Base-by-base conservation (phyloP, 441 rosid genomes). In the Biscutella auriculata region DNA sequence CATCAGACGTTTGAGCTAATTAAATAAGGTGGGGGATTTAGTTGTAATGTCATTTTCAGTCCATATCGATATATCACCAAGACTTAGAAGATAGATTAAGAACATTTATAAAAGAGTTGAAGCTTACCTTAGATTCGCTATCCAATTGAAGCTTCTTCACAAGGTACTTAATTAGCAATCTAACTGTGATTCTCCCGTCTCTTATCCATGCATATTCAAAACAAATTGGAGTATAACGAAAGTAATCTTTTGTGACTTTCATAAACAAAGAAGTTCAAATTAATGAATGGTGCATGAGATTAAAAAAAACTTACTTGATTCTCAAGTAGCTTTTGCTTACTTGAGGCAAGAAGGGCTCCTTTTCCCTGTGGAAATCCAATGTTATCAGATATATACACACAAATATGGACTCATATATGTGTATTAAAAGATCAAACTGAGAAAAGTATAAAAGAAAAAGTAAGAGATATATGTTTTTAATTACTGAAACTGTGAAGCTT, bases 101-200 rank as follows among this genome's bases (percentile, higher is more conserved):
- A 44, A 9, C 39, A 29, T 35, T 40, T 32, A 27, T 12, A 35
- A 44, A 50, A 57, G 37, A 57, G 43, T 42, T 36, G 9, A 35
- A 49, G 57, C 43, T 56, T 71, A 71, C 75, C 75, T 71, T 60
- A 19, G 68, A 43, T 55, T 66, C 71, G 82, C 79, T 81, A 60
- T 85, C 97, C 79, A 89, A 57, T 59, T 76, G 75, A 76, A 93
- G 93, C 82, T 89, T 93, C 82, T 79, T 85, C 70, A 72, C 87
- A 72, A 93, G 81, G 73, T 93, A 93, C 85, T 87, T 93, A 78
- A 78, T 82, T 80, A 93, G 49, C 67, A 93, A 74, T 54, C 89
- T 76, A 73, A 93, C 89, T 47, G 99, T 89, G 95, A 87, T 87
- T 69, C 82, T 87, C 70, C 93, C 95, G 41, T 93, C 99, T 75